Evolutionary conservation across 192 early-diverging fungal species (phyloP).

Genomic region (Allomyces macrogynus): DNA sequence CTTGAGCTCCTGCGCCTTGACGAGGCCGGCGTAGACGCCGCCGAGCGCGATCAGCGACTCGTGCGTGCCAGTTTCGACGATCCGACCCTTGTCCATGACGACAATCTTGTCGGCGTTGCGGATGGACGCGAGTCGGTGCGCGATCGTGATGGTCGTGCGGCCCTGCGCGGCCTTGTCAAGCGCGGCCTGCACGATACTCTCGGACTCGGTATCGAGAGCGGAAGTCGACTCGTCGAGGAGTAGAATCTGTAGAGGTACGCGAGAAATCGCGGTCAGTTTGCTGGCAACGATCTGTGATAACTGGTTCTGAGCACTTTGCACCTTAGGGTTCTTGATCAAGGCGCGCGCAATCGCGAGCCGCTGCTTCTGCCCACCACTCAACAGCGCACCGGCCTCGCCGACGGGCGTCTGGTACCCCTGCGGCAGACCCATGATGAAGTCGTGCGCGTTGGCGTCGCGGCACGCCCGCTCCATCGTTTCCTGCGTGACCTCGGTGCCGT

Average conservation of each 20-base stretch:
- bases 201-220: conserved; percentile 50
- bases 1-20: conserved; percentile 14
- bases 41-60: conserved; percentile 6
- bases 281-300: too few relatives aligned
- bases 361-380: conserved; percentile 89
- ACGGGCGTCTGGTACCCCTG: conserved; percentile 74
- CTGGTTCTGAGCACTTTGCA: conserved; percentile 15
- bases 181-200: conserved; percentile 37
- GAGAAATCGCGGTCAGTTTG: too few relatives aligned
- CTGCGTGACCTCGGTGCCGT: conserved; percentile 15
- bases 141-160: conserved; percentile 40
- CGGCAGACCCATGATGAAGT: conserved; percentile 50
- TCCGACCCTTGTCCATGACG: conserved; percentile 17
- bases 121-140: conserved; percentile 15
- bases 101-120: conserved; percentile 17
- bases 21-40: conserved; percentile 14
- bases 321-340: conserved; percentile 30
- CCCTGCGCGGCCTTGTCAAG: conserved; percentile 17
- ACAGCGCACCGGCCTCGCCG: conserved; percentile 57
- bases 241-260: conserved; percentile 19
- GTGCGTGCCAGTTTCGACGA: conserved; percentile 20
- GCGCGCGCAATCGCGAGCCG: conserved; percentile 37
- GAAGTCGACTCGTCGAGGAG: conserved; percentile 61
- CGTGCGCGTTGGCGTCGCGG: conserved; percentile 49
- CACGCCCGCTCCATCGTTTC: conserved; percentile 34